Evolutionary conservation across 371 early-diverging fungal genomes (phyloP), one percentile per base, ranked within the genome.

Genomic region (Antonospora locustae): DNA sequence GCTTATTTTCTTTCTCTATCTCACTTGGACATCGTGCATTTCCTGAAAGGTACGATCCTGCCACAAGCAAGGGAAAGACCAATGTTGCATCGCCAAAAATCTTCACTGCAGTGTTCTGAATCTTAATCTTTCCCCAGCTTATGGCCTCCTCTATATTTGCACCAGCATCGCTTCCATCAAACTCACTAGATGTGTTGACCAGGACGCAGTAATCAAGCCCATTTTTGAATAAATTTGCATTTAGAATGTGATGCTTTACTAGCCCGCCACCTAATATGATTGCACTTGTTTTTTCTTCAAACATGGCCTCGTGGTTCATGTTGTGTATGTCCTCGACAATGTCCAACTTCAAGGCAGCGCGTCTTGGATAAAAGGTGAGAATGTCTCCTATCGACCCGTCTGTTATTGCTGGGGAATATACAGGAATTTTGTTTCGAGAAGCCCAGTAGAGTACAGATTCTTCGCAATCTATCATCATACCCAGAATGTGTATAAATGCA

Each of bases 331-430:
- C 99, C 24, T 81, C 80, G 1, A 84, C 90, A 62, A 92, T 81
- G 70, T 98, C 99, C 7, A 98, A 76, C 46, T 91, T 79, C 30
- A 98, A 74, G 0, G 87, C 85, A n/a, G 87, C 87, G 67, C 83
- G 88, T 61, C 80, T 82, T 5, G 54, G 58, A 53, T 61, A 71
- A 54, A 64, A 71, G 73, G 82, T 91, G 53, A 98, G 81, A 87
- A 98, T 92, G 74, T 96, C 96, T 25, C 97, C 97, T 28, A 98
- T 75, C 0, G 90, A 88, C 4, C 96, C 96, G 71, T 98, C 99
- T 0, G 93, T 93, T 32, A 98, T 69, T 1, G 95, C 96, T 0
- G 97, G 97, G 65, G 90, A 91, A 73, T 83, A 98, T 1, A 95
- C 88, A 0, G 91, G 92, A 51, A 98, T 95, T 63, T 88, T 73